Evolutionary conservation across 2,329 filamentous ascomycete genomes (phyloP), one percentile per base, ranked within the genome.

Genomic region (Paecilomyces variotii): DNA sequence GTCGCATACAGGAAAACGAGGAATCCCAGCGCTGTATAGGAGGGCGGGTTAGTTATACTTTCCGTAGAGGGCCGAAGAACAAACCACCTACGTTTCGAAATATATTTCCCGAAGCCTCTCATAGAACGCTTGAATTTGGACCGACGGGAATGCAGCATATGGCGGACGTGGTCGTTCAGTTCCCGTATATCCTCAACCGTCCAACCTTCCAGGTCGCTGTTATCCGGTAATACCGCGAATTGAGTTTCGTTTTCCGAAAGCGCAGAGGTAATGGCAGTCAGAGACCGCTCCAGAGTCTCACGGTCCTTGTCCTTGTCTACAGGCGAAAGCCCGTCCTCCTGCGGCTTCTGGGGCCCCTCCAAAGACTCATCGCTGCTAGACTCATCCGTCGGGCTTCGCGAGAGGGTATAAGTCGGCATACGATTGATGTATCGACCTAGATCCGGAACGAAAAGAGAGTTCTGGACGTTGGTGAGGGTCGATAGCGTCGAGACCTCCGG

Each of bases 391-490:
- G 76, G 35, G 76, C 52, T 75, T 25, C 82, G 81, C 4, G 86
- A 86, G 6, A 94, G 79, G 50, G 84, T 84, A 70, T 94, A 96
- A 0, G 89, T 91, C 1, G 90, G 90, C 60, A 87, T 81, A 54
- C 91, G 83, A 67, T 95, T 94, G 55, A 95, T 65, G 65, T 85
- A 85, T 59, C 80, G 78, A 49, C 90, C 90, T n/a, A 95, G 79
- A 63, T 91, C 87, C 0, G 91, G 91, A 1, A 95, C 78, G 73
- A 95, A 95, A 9, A 96, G 83, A 0, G 90, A 94, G 70, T 96
- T 96, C 68, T 95, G 90, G 24, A 96, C 87, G 67, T 96, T 96
- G 51, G 89, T 95, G 9, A 95, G 82, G 12, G 90, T 93, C 0
- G 89, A 90, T 2, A 96, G 77, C 0, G 90, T 90, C 35, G 89